Conservation (phyloP, 106 monocot species). For the Dendrobium nobile region DNA sequence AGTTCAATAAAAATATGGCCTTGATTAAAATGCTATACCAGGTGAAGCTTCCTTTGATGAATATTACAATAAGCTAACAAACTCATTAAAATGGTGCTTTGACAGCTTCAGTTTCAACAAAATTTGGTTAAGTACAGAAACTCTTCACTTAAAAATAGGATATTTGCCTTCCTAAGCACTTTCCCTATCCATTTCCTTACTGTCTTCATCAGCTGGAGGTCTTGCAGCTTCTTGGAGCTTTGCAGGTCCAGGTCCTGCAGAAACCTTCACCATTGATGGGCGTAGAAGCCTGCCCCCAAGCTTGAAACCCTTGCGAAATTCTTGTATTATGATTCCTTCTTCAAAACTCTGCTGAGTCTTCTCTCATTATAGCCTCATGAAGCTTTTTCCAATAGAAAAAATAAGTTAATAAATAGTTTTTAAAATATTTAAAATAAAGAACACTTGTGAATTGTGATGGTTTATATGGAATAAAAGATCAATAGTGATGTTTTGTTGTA, state of each 20-base stretch:
- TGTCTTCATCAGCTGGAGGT: not conserved
- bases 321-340: constrained; percentile 70
- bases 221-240: constrained; percentile 24
- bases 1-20: too few relatives aligned
- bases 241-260: constrained; percentile 78
- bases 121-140: too few relatives aligned
- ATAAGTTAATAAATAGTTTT: not conserved
- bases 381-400: constrained; percentile 31
- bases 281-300: constrained; percentile 71
- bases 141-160: too few relatives aligned
- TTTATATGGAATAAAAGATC: too few relatives aligned
- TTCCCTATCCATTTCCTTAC: constrained; percentile 20
- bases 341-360: constrained; percentile 60
- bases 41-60: too few relatives aligned
- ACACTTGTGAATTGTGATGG: too few relatives aligned
- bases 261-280: constrained; percentile 87
- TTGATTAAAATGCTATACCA: too few relatives aligned
- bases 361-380: constrained; percentile 87
- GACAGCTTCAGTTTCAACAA: too few relatives aligned
- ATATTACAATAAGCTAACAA: too few relatives aligned
- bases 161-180: constrained; percentile 8
- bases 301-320: constrained; percentile 78
- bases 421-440: not conserved
- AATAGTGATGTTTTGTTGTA: too few relatives aligned
- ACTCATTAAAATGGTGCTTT: too few relatives aligned